These are phyloP conservation scores for Coniella lustricola DNA, from an alignment of 2,329 filamentous ascomycete species.

Conservation along the genomic window DNA sequence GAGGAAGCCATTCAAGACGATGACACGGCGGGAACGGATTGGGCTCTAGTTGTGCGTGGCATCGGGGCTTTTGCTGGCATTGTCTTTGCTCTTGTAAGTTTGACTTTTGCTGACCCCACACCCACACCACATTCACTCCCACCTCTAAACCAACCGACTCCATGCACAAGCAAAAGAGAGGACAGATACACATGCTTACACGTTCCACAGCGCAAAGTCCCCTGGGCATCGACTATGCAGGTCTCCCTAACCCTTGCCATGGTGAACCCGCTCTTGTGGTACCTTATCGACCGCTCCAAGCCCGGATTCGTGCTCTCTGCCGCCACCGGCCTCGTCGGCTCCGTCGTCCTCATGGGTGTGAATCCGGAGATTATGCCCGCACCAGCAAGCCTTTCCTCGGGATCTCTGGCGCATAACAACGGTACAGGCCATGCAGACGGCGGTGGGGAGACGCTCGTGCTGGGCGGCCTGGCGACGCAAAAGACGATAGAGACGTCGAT, in stretches of 20 bases:
- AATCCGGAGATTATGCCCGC: conserved; percentile 72
- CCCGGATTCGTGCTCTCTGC: conserved; percentile 76
- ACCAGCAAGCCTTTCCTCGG: conserved; percentile 41
- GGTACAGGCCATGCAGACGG: conserved; percentile 17
- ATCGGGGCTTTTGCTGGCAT: conserved; percentile 57
- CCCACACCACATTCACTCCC: background rate
- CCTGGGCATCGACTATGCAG: conserved; percentile 93
- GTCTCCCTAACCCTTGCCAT: conserved; percentile 82
- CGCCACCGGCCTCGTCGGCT: conserved; percentile 66
- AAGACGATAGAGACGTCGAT: conserved; percentile 66
- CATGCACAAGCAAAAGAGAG: background rate
- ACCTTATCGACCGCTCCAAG: conserved; percentile 83
- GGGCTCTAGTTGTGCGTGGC: conserved; percentile 58
- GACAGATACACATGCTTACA: background rate
- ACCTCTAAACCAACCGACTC: background rate
- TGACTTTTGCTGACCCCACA: background rate
- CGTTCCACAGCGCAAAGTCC: conserved; percentile 64
- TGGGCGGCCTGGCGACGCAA: conserved; percentile 51
- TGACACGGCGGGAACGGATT: conserved; percentile 50
- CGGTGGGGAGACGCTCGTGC: conserved; percentile 27
- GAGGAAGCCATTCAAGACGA: conserved; percentile 23
- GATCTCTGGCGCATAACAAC: conserved; percentile 21
- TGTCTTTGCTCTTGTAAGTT: conserved; percentile 67
- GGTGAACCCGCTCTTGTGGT: conserved; percentile 92
- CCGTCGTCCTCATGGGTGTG: conserved; percentile 64